Evolutionary conservation across 1,284 basidiomycete species (phyloP).

Genomic region (Trametes versicolor): DNA sequence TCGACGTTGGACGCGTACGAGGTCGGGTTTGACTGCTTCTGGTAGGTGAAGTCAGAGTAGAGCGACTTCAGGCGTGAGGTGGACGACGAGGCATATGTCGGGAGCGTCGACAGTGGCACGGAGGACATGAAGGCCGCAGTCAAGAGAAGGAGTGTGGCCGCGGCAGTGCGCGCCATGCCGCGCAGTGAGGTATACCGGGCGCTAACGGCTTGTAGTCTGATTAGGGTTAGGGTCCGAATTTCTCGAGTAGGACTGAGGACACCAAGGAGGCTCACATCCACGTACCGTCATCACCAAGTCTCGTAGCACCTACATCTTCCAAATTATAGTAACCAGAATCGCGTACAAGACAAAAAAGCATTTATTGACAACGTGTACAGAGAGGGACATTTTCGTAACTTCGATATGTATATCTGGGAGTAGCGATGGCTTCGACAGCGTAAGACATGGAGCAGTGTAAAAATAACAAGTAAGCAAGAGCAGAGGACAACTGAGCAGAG

Average conservation of each 20-base stretch:
- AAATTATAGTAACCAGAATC: too few relatives aligned
- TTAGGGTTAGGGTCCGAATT: neutral
- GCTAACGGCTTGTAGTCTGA: neutral
- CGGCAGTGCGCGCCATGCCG: neutral
- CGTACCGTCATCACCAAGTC: too few relatives aligned
- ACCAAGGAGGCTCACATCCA: neutral
- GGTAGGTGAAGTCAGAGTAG: constrained; percentile 88
- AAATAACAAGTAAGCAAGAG: neutral
- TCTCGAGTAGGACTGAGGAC: neutral
- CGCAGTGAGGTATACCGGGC: neutral
- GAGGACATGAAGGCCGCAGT: constrained; percentile 35
- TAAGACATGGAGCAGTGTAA: neutral
- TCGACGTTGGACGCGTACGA: constrained; percentile 84
- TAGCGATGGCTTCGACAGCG: neutral
- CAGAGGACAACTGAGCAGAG: neutral
- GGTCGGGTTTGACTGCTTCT: constrained; percentile 85
- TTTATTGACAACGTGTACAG: neutral
- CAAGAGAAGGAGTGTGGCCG: constrained; percentile 9
- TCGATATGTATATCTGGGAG: neutral
- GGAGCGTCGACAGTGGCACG: constrained; percentile 46
- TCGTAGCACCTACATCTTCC: too few relatives aligned
- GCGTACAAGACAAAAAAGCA: neutral
- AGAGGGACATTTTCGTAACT: neutral
- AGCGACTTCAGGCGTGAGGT: constrained; percentile 80
- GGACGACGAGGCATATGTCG: constrained; percentile 62